Conservation (phyloP, 208 protist genomes). For the Trypanosoma platydactyli region DNA sequence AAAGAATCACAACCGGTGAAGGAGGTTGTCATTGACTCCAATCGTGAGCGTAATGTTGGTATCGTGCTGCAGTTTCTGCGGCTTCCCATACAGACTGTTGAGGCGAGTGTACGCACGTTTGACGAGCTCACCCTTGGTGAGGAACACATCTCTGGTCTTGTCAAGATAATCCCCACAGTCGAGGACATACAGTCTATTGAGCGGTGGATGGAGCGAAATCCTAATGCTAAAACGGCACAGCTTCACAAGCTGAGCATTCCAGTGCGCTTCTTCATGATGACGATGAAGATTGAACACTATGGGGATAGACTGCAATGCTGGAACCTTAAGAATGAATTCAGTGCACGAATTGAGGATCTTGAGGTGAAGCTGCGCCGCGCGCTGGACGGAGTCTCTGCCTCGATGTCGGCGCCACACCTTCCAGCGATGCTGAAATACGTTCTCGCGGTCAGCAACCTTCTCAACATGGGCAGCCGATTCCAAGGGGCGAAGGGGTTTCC, state of each 20-base stretch:
- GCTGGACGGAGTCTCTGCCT: conserved; percentile 37
- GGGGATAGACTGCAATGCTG: conserved; percentile 70
- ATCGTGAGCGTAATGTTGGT: conserved; percentile 69
- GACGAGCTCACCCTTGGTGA: conserved; percentile 75
- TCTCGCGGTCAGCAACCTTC: conserved; percentile 71
- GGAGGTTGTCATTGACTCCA: conserved; percentile 40
- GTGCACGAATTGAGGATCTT: conserved; percentile 46
- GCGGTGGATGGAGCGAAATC: conserved; percentile 30
- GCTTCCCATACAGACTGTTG: conserved; percentile 71
- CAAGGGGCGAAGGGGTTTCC: conserved; percentile 74
- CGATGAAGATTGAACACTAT: conserved; percentile 63
- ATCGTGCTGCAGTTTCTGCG: conserved; percentile 81
- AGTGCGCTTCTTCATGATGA: conserved; percentile 82
- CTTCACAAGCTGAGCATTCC: conserved; percentile 47
- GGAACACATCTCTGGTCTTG: conserved; percentile 56
- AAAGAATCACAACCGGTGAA: conserved; percentile 11
- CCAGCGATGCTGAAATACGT: conserved; percentile 58
- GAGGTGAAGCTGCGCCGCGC: conserved; percentile 47
- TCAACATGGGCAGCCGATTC: conserved; percentile 77
- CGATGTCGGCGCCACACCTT: conserved; percentile 48
- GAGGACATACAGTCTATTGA: conserved; percentile 61
- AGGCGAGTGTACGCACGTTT: conserved; percentile 70
- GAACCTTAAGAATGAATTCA: conserved; percentile 65
- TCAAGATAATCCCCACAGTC: conserved; percentile 65
- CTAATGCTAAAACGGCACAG: conserved; percentile 40